A percentile compares a stretch with the other conserved stretches of the same genome.
phyloP scores from a whole-genome alignment of 1,284 basidiomycete genomes.

The Ustilago hordei region DNA sequence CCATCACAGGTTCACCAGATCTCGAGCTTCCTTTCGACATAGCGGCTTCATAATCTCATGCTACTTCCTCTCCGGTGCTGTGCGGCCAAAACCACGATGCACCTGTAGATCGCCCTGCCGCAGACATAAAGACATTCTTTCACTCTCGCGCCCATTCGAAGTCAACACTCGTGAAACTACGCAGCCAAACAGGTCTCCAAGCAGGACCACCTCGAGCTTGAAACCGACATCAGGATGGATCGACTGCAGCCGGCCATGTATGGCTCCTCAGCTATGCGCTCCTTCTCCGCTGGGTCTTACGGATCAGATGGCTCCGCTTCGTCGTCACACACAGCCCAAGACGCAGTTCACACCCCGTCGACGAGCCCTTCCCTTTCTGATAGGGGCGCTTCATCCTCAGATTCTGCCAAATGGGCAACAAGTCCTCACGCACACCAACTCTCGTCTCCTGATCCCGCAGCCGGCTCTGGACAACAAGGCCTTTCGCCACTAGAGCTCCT shows the following conservation, averaged over 20 bases:
- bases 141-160: no score
- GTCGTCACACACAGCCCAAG: conserved; percentile 12
- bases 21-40: not conserved
- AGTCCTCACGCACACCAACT: conserved; percentile 14
- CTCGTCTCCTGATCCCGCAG: conserved; percentile 5
- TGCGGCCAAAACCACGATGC: not conserved
- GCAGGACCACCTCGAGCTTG: not conserved
- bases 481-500: conserved; percentile 50
- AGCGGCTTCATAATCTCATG: not conserved
- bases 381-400: conserved; percentile 12
- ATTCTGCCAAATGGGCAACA: conserved; percentile 16
- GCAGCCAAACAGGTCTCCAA: not conserved
- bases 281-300: conserved; percentile 38
- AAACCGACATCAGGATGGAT: conserved; percentile 17
- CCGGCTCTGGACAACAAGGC: conserved; percentile 6
- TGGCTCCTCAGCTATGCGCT: conserved; percentile 23
- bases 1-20: not conserved
- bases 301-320: conserved; percentile 34
- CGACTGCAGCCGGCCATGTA: conserved; percentile 26
- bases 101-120: not conserved
- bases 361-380: conserved; percentile 48
- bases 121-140: not conserved
- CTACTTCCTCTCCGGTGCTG: not conserved
- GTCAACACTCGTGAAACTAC: no score
- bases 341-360: conserved; percentile 22